Evolutionary conservation across 768 basidiomycete species (phyloP).

Genomic region (Strobilomyces confusus): DNA sequence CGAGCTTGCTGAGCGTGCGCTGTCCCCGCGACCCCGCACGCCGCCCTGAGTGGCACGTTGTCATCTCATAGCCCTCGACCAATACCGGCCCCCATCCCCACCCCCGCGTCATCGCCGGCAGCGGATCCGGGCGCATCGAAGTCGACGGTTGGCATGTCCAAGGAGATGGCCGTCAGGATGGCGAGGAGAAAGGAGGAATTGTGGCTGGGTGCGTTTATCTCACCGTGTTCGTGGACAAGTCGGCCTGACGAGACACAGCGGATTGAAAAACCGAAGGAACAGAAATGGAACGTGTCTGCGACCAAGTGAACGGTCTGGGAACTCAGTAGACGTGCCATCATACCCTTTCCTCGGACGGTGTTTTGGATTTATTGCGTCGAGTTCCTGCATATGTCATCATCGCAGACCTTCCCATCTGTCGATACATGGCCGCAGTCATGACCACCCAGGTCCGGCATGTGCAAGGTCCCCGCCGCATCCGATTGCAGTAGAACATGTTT

Average conservation of each 20-base stretch:
- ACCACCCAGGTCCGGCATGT: no score
- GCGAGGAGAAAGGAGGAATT: slow-evolving; percentile 88
- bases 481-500: no score
- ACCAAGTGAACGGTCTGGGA: not conserved
- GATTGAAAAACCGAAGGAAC: slow-evolving; percentile 76
- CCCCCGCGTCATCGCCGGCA: slow-evolving; percentile 24
- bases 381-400: no score
- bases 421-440: no score
- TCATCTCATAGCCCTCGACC: slow-evolving; percentile 9
- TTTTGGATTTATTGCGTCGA: no score
- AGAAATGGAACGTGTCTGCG: slow-evolving; percentile 55
- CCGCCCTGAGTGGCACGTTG: not conserved
- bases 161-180: slow-evolving; percentile 94
- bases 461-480: no score
- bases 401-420: no score
- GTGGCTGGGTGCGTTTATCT: slow-evolving; percentile 61
- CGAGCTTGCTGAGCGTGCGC: slow-evolving; percentile 16
- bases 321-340: slow-evolving; percentile 24
- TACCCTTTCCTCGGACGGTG: no score
- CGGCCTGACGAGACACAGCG: slow-evolving; percentile 40
- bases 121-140: slow-evolving; percentile 13
- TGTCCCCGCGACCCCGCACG: slow-evolving; percentile 20
- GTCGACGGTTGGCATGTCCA: slow-evolving; percentile 54
- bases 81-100: slow-evolving; percentile 16
- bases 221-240: not conserved